phyloP scores from a whole-genome alignment of 305 asterid genomes.

The Fraxinus platypoda region DNA sequence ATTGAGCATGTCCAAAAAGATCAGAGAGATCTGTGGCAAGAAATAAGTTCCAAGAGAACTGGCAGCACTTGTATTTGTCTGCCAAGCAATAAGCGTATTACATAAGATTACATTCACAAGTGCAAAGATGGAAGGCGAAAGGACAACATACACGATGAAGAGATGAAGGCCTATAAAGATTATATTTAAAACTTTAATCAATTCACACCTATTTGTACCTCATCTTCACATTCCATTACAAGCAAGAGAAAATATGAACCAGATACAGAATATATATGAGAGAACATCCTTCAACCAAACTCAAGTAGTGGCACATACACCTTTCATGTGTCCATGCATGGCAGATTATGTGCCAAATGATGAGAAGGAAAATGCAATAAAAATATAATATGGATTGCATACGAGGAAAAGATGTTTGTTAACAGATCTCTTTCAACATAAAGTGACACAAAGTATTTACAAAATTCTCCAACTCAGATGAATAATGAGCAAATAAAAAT shows the following conservation, averaged over 20 bases:
- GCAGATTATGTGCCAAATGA: not conserved
- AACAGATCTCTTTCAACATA: not conserved
- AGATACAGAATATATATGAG: not conserved
- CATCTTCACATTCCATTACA: not conserved
- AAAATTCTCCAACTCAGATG: not conserved
- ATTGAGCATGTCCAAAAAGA: conserved; percentile 97
- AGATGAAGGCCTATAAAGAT: not conserved
- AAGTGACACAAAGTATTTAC: not conserved
- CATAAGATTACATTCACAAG: conserved; percentile 10
- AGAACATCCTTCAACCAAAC: conserved; percentile 2
- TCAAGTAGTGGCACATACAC: not conserved
- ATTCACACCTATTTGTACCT: not conserved
- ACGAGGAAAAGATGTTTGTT: not conserved
- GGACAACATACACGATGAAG: not conserved
- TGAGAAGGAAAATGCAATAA: not conserved
- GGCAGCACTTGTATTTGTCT: conserved; percentile 97
- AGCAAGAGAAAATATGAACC: not conserved
- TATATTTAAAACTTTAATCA: not conserved
- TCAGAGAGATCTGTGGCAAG: conserved; percentile 75
- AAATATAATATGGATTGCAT: not conserved
- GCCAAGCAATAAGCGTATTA: conserved; percentile 29
- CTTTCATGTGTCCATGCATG: not conserved
- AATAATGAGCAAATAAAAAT: not conserved
- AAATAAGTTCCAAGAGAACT: conserved; percentile 86
- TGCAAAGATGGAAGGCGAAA: not conserved